Conservation (phyloP, 495 filamentous ascomycete species). For the Xylaria longipes region DNA sequence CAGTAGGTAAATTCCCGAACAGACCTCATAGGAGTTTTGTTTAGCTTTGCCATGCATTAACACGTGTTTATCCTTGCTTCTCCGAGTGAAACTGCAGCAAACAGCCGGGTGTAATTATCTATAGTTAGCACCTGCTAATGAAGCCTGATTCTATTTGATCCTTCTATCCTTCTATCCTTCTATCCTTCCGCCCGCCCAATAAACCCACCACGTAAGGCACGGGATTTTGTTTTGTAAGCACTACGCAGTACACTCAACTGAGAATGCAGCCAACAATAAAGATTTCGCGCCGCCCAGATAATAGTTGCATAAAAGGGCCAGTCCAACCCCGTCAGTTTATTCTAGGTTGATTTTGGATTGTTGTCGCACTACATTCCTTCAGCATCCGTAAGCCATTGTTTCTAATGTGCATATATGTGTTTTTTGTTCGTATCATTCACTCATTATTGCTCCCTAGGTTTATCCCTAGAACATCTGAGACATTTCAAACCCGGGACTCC, state of each 20-base stretch:
- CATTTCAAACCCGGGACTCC: neutral
- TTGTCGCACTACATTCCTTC: too few species aligned
- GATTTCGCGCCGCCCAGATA: neutral
- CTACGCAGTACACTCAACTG: neutral
- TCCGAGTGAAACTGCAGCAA: conserved; percentile 12
- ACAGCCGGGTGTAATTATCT: conserved; percentile 1
- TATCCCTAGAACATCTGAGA: neutral
- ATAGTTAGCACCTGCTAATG: conserved; percentile 1
- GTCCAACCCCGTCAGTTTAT: neutral
- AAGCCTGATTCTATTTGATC: neutral
- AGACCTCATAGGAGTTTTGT: neutral
- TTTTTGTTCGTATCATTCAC: neutral
- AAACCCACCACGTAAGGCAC: neutral
- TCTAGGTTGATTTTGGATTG: neutral
- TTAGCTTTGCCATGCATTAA: conserved; percentile 7
- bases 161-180: neutral
- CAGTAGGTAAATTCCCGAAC: neutral
- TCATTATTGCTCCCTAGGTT: neutral
- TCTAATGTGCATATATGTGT: neutral
- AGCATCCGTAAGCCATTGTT: neutral
- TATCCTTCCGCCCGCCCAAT: neutral
- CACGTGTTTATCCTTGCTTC: conserved; percentile 20
- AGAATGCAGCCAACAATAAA: conserved; percentile 4
- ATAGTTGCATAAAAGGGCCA: neutral
- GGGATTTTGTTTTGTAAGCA: neutral